phyloP scores from a whole-genome alignment of 805 yeast species.

The Wickerhamiella kazuoi region DNA sequence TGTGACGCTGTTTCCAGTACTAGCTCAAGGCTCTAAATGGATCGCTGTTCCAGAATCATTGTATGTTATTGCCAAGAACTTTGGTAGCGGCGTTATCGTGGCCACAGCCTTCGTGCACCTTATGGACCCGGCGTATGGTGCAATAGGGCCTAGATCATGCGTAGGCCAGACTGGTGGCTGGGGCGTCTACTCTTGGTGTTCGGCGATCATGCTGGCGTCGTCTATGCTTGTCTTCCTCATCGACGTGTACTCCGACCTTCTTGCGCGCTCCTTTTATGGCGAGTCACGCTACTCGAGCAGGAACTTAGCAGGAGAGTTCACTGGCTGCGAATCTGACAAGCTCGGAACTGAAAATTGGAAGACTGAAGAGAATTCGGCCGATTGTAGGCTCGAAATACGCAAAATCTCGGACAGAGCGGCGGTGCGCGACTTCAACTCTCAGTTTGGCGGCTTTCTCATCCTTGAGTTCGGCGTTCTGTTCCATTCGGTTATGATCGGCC shows the following conservation, averaged over 20 bases:
- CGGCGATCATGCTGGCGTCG: conserved; percentile 34
- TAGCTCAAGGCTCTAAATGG: conserved; percentile 14
- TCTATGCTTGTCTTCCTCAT: conserved; percentile 29
- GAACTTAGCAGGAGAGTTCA: conserved; percentile 2
- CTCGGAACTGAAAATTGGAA: conserved; percentile 3
- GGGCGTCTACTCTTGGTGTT: conserved; percentile 39
- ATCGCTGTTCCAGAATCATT: conserved; percentile 16
- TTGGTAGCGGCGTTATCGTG: conserved; percentile 62
- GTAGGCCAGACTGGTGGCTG: conserved; percentile 29
- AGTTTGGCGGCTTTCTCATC: conserved; percentile 32
- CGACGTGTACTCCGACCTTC: conserved; percentile 32
- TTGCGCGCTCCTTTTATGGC: conserved; percentile 17
- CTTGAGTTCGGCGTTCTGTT: conserved; percentile 58
- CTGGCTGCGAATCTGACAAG: not conserved
- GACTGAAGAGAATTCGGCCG: conserved; percentile 3
- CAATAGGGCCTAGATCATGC: conserved; percentile 22
- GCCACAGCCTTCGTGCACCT: conserved; percentile 63
- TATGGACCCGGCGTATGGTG: conserved; percentile 25
- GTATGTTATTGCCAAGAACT: conserved; percentile 26
- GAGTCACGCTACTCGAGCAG: conserved; percentile 14
- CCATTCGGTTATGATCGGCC: conserved; percentile 61
- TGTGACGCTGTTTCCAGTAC: conserved; percentile 29
- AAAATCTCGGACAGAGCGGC: not conserved
- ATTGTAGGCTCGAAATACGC: not conserved
- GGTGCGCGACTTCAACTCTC: conserved; percentile 15